phyloP scores from a whole-genome alignment of 495 filamentous ascomycete genomes.

The Parmelia sp. region DNA sequence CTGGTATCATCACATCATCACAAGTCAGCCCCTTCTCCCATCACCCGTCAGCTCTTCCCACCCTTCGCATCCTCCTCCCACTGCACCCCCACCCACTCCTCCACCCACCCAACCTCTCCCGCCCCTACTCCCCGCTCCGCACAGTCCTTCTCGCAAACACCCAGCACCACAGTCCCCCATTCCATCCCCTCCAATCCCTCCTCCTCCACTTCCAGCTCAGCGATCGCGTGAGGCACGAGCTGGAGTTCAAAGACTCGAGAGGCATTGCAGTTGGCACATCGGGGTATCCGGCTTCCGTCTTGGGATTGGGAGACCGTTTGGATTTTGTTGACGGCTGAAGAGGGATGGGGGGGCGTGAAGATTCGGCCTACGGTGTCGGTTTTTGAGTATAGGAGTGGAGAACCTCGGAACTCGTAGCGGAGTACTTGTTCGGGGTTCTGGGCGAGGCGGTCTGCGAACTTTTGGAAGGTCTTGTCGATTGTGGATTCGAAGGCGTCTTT shows the following conservation, averaged over 20 bases:
- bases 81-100: conserved; percentile 96
- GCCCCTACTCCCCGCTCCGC: conserved; percentile 39
- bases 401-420: conserved; percentile 80
- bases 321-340: conserved; percentile 20
- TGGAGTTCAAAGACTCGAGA: conserved; percentile 85
- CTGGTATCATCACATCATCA: conserved; percentile 6
- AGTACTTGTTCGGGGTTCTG: conserved; percentile 95
- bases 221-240: conserved; percentile 83
- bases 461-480: conserved; percentile 85
- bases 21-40: conserved; percentile 17
- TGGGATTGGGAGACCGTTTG: conserved; percentile 18
- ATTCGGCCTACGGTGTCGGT: conserved; percentile 65
- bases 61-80: conserved; percentile 66
- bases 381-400: conserved; percentile 74
- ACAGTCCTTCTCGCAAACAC: conserved; percentile 72
- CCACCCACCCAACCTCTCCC: conserved; percentile 60
- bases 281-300: conserved; percentile 49
- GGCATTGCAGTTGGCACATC: conserved; percentile 68
- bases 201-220: conserved; percentile 76
- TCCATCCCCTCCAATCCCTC: conserved; percentile 87
- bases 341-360: conserved; percentile 35
- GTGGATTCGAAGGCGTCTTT: conserved; percentile 77
- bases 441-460: conserved; percentile 73
- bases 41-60: background rate
- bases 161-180: conserved; percentile 94